Base-by-base conservation (phyloP, 2,329 filamentous ascomycete species). In the Curvularia sp. region DNA sequence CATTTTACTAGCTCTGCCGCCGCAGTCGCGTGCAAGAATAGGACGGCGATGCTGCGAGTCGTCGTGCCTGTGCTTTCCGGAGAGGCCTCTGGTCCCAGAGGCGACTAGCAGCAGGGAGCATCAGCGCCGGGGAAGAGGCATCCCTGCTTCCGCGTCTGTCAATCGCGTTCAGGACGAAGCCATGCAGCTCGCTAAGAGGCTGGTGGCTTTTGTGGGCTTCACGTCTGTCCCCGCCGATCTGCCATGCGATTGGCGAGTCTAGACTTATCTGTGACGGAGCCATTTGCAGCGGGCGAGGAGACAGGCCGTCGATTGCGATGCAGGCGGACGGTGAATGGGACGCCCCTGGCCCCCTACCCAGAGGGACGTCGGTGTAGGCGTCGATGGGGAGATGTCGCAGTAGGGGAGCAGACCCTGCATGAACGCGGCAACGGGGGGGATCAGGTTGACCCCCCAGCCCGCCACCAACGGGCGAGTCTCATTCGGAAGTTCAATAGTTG, bases 1-100 rank as follows among this genome's bases (percentile, higher is more conserved):
- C 55, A 65, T 66, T 75, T 75, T 70, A 64, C 68, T 74, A 75
- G 71, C 67, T 72, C 64, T 69, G 65, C 71, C 73, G 74, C 74
- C 69, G 65, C 60, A 72, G 67, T 72, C 74, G 74, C 74, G 67
- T 70, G 70, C 63, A 66, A 65, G 65, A 64, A 55, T 49, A 49
- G 46, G 22, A 58, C 24, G 24, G 24, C 28, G 28, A 7, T 31
- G 9, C 28, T 31, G 8, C 5, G 52, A 4, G 18, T 42, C 13
- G 41, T 30, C 24, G 15, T 56, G 61, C 57, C 46, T 53, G 55
- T 64, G 62, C 48, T 51, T 47, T 57, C 28, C 44, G 65, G 54
- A 66, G 67, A 67, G 64, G 43, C 46, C 49, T 62, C 58, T 57
- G 26, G 26, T 18, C 18, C 18, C 44, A 62, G 54, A 55, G 48